Percentiles rank a stretch among this genome's conserved stretches.
phyloP scores from a whole-genome alignment of 2,329 filamentous ascomycete genomes.

The Xylaria sp. region DNA sequence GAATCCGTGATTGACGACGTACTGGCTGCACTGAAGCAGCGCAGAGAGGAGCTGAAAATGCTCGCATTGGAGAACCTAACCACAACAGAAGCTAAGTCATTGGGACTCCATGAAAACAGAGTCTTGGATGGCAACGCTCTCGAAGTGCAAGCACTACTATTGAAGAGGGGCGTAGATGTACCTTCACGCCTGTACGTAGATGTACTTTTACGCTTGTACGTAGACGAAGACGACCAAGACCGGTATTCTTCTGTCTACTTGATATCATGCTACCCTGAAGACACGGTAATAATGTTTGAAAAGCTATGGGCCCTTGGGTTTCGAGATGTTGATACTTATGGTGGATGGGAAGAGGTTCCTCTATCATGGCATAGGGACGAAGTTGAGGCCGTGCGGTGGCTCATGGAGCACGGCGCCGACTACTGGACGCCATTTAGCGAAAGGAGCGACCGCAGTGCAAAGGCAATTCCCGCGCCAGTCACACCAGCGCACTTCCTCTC shows the following conservation, averaged over 20 bases:
- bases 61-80: slow-evolving; percentile 13
- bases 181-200: not conserved
- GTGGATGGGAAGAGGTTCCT: not conserved
- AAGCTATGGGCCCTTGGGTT: slow-evolving; percentile 22
- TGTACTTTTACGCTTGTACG: not conserved
- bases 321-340: not conserved
- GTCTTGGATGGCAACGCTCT: slow-evolving; percentile 1
- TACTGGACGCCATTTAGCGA: slow-evolving; percentile 24
- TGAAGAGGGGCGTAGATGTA: slow-evolving; percentile 1
- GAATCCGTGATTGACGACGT: slow-evolving; percentile 1
- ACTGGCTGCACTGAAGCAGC: not conserved
- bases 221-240: not conserved
- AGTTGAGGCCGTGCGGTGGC: not conserved
- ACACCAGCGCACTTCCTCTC: slow-evolving; percentile 18
- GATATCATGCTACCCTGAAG: no score
- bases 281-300: not conserved
- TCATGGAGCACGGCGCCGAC: slow-evolving; percentile 26
- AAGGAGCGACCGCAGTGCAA: not conserved
- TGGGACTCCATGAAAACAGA: not conserved
- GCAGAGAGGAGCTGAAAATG: slow-evolving; percentile 14
- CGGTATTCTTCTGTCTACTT: not conserved
- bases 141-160: not conserved
- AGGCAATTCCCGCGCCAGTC: not conserved
- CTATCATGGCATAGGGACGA: not conserved
- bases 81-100: not conserved